These are phyloP conservation scores for Candida silvicultrix DNA, from an alignment of 805 yeast genomes.

Conservation along the genomic window DNA sequence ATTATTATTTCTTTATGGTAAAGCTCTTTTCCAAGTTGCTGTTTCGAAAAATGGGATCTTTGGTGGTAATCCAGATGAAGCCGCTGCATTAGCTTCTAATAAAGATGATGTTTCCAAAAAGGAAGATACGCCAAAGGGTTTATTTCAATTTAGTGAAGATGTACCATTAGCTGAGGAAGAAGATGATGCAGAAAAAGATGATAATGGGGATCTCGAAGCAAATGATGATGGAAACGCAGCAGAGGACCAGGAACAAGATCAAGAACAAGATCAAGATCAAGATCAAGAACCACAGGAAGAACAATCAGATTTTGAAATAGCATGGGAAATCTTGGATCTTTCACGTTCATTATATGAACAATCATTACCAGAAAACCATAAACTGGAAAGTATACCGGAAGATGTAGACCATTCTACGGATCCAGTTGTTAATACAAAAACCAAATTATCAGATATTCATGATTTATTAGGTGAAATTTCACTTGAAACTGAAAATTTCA, in stretches of 20 bases:
- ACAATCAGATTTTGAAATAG: slow-evolving; percentile 74
- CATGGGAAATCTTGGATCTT: slow-evolving; percentile 82
- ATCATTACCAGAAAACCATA: slow-evolving; percentile 21
- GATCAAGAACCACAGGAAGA: slow-evolving; percentile 33
- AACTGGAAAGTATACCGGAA: slow-evolving; percentile 10
- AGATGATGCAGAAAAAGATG: slow-evolving; percentile 21
- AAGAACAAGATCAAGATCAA: slow-evolving; percentile 13
- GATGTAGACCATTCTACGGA: slow-evolving; percentile 20
- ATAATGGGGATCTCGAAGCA: slow-evolving; percentile 18
- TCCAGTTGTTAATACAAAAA: slow-evolving; percentile 30
- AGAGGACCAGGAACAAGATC: slow-evolving; percentile 17
- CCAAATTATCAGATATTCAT: slow-evolving; percentile 65
- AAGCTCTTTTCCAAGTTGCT: slow-evolving; percentile 72
- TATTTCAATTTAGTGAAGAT: slow-evolving; percentile 31
- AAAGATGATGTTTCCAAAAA: slow-evolving; percentile 17
- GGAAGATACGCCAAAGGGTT: slow-evolving; percentile 20
- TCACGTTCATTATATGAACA: slow-evolving; percentile 60
- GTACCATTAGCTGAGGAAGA: slow-evolving; percentile 30
- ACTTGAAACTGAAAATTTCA: slow-evolving; percentile 81
- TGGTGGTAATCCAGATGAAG: slow-evolving; percentile 38
- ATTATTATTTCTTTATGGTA: slow-evolving; percentile 69
- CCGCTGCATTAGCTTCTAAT: slow-evolving; percentile 17
- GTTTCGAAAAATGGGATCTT: slow-evolving; percentile 69
- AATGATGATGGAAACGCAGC: slow-evolving; percentile 17
- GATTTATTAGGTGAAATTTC: slow-evolving; percentile 86